Evolutionary conservation across 2,329 filamentous ascomycete species (phyloP), one percentile per base, ranked within the genome.

Genomic region (Monosporascus sp.): DNA sequence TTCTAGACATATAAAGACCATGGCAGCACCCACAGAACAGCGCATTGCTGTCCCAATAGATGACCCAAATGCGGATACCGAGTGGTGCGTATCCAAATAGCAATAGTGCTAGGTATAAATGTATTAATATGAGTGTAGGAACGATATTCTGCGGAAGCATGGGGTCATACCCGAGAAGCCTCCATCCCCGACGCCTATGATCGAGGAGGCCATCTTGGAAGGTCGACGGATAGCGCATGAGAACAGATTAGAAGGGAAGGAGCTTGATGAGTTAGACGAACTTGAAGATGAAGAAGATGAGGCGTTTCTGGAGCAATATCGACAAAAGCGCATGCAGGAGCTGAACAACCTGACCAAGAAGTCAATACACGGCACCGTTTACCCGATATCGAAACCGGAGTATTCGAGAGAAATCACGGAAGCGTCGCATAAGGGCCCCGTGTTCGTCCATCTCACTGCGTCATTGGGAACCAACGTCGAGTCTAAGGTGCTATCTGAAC

Each of bases 91-190:
- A 31, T 17, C 20, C 42, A 50, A 48, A 20, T 57, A 54, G 3
- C 6, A n/a, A 25, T 36, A 20, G 20, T 34, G 9, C 9, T 50
- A 18, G 3, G 4, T 36, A 18, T 11, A n/a, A n/a, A 1, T n/a
- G 38, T 45, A 46, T 20, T 56, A 49, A 56, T 24, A 41, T 59
- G 27, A 53, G 57, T 48, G 54, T 61, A 97, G 92, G 92, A 99
- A 99, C 70, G 94, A 99, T 62, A 99, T 99, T 66, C 85, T 99
- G 53, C 89, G 94, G 62, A 95, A 96, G 71, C 91, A 99, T 76
- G 90, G 91, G 60, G 80, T 99, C 60, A 97, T 99, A 57, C 94
- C 94, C n/a, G 92, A 97, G 70, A 97, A 96, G 69, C 91, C 93
- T 0, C 91, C 92, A 3, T 96, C 93, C 46, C 94, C 94, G 2